These are phyloP conservation scores for Aspergillus sp. DNA, from an alignment of 2,329 filamentous ascomycete species.

Conservation along the genomic window DNA sequence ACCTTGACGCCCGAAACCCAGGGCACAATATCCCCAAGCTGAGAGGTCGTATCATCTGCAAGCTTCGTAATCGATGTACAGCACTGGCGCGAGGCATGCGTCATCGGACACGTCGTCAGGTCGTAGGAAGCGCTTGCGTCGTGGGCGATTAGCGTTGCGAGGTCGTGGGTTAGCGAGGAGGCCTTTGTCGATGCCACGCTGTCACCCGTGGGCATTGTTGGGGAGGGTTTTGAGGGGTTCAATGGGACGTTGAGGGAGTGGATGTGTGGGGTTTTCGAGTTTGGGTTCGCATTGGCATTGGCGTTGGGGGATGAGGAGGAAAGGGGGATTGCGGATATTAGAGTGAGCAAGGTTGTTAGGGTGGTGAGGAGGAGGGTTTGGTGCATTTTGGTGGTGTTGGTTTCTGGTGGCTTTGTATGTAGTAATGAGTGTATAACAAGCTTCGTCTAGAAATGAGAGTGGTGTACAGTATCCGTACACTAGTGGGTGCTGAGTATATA, in stretches of 20 bases:
- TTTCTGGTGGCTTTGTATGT: background rate
- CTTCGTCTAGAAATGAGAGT: background rate
- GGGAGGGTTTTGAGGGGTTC: background rate
- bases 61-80: constrained; percentile 29
- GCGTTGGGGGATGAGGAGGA: background rate
- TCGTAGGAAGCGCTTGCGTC: constrained; percentile 17
- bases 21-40: constrained; percentile 29
- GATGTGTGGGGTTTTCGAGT: background rate
- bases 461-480: background rate
- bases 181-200: background rate
- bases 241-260: background rate
- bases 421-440: background rate
- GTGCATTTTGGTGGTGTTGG: background rate
- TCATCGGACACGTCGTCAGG: constrained; percentile 28
- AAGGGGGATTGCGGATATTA: background rate
- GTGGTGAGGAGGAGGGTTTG: background rate
- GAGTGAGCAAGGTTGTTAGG: background rate
- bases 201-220: background rate
- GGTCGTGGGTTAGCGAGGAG: background rate
- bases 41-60: constrained; percentile 20
- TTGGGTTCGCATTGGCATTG: background rate
- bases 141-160: constrained; percentile 12
- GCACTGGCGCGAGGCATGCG: constrained; percentile 31
- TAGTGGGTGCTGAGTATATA: background rate
- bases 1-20: constrained; percentile 25